Evolutionary conservation across 768 basidiomycete species (phyloP).

Genomic region (Obba rivulosa): DNA sequence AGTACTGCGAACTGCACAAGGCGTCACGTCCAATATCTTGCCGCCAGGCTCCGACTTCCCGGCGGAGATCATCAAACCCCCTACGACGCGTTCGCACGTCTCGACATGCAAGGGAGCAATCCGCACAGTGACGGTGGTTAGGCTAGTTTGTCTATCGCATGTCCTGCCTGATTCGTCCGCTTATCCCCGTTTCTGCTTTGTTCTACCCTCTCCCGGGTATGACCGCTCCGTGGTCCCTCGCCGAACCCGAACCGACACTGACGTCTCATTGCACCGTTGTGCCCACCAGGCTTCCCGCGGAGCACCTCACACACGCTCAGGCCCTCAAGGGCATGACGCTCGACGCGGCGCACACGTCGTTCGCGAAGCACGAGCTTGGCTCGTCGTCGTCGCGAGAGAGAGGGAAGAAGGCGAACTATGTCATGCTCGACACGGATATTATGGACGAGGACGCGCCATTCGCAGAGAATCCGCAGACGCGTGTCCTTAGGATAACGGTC

Average conservation of each 20-base stretch:
- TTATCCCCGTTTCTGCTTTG: too few species aligned
- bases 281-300: conserved; percentile 76
- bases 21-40: conserved; percentile 49
- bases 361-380: conserved; percentile 66
- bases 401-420: conserved; percentile 87
- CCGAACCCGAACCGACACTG: too few species aligned
- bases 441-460: conserved; percentile 57
- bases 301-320: conserved; percentile 74
- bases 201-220: background rate
- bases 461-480: conserved; percentile 57
- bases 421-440: conserved; percentile 76
- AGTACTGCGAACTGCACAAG: conserved; percentile 23
- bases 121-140: conserved; percentile 84
- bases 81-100: conserved; percentile 80
- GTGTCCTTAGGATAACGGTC: conserved; percentile 67
- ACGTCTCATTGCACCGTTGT: too few species aligned
- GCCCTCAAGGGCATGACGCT: conserved; percentile 89
- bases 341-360: conserved; percentile 85
- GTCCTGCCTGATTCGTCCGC: background rate
- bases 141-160: conserved; percentile 37
- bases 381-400: conserved; percentile 62
- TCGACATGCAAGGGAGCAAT: conserved; percentile 62
- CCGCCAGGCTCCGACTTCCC: conserved; percentile 94
- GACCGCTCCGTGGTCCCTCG: too few species aligned
- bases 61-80: conserved; percentile 92